Percentiles rank a stretch among this genome's conserved stretches.
Conservation (phyloP, 2,329 filamentous ascomycete genomes). For the Fusarium pseudoanthophilum region DNA sequence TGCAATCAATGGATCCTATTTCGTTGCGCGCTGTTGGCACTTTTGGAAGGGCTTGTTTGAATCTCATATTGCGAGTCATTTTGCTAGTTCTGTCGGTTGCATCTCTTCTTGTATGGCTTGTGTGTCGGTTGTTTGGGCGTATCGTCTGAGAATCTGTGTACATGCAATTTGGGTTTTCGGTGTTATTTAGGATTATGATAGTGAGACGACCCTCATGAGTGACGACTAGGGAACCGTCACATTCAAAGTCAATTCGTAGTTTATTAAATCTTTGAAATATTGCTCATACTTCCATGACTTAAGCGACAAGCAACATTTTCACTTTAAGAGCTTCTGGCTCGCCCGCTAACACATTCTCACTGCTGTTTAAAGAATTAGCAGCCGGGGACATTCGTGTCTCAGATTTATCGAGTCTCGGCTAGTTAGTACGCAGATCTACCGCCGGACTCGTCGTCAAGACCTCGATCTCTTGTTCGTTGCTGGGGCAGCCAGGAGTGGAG, state of each 20-base stretch:
- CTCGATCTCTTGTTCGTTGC: slow-evolving; percentile 17
- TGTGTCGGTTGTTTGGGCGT: slow-evolving; percentile 5
- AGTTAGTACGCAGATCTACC: slow-evolving; percentile 15
- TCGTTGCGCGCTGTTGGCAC: slow-evolving; percentile 19
- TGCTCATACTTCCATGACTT: not conserved
- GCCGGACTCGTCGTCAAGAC: not conserved
- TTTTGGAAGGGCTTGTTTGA: slow-evolving; percentile 14
- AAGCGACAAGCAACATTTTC: slow-evolving; percentile 2
- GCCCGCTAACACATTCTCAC: not conserved
- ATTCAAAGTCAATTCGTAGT: slow-evolving; percentile 46
- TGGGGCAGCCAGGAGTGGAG: slow-evolving; percentile 13
- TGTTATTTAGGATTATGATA: slow-evolving; percentile 49
- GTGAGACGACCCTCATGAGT: slow-evolving; percentile 48
- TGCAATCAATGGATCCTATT: slow-evolving; percentile 24
- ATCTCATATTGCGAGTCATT: slow-evolving; percentile 26
- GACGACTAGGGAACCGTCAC: slow-evolving; percentile 45
- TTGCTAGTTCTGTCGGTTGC: slow-evolving; percentile 8
- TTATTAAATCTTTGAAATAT: slow-evolving; percentile 10
- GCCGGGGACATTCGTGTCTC: slow-evolving; percentile 12
- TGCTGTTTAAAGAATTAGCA: not conserved
- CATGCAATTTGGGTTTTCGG: slow-evolving; percentile 24
- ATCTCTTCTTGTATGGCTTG: slow-evolving; percentile 22
- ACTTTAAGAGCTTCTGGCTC: not conserved
- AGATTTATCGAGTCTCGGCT: slow-evolving; percentile 20
- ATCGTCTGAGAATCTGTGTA: slow-evolving; percentile 6